phyloP scores from a whole-genome alignment of 768 basidiomycete species.

The Leccinum aurantiacum region DNA sequence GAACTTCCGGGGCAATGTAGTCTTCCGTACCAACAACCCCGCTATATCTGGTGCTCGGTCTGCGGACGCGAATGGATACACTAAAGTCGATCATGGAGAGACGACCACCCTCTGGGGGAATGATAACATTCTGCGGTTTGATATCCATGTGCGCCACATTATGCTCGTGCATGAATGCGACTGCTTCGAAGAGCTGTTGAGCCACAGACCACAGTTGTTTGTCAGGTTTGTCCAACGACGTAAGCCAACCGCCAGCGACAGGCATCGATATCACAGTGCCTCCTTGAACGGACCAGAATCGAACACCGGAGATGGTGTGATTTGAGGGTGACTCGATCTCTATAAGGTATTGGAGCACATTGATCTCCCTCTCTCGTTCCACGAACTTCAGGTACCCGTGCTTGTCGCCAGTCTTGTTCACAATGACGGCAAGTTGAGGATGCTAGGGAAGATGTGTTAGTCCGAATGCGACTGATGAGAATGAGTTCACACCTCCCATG shows the following conservation, averaged over 20 bases:
- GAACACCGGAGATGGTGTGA: constrained; percentile 9
- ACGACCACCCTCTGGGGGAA: neutral
- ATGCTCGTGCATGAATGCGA: constrained; percentile 17
- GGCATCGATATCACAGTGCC: constrained; percentile 4
- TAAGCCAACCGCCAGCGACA: neutral
- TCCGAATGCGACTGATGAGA: neutral
- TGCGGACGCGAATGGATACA: neutral
- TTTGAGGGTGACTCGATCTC: constrained; percentile 7
- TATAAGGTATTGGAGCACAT: constrained; percentile 10
- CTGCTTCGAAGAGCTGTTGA: constrained; percentile 2
- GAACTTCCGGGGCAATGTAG: constrained; percentile 4
- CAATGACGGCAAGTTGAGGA: constrained; percentile 11
- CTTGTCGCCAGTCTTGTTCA: neutral
- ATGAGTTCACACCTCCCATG: too few species aligned
- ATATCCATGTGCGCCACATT: constrained; percentile 18
- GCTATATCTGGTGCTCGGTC: neutral
- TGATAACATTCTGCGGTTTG: constrained; percentile 6
- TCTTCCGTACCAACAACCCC: neutral
- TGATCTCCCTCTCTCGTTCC: constrained; percentile 2
- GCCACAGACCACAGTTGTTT: constrained; percentile 1
- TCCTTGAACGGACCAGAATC: constrained; percentile 2
- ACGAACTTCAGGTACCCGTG: constrained; percentile 15
- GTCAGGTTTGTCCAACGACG: neutral
- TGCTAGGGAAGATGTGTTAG: constrained; percentile 8
- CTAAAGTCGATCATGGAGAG: constrained; percentile 1